A percentile compares a stretch with the other conserved stretches of the same genome.
These are phyloP conservation scores for Daedalea quercina DNA, from an alignment of 768 basidiomycete genomes.

Conservation along the genomic window DNA sequence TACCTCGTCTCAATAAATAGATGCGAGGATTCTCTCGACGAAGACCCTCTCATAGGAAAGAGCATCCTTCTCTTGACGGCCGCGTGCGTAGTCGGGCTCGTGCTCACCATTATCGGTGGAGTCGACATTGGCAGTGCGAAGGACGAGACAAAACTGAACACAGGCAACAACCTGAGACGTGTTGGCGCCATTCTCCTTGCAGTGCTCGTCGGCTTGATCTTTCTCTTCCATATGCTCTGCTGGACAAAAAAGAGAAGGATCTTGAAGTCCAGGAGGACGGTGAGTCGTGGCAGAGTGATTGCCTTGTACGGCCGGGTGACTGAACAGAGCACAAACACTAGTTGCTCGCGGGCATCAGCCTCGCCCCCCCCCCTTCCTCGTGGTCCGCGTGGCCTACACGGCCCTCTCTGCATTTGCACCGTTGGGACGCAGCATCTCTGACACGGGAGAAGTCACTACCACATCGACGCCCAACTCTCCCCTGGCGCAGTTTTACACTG, in stretches of 20 bases:
- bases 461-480: constrained; percentile 16
- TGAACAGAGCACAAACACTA: constrained; percentile 16
- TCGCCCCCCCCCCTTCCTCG: constrained; percentile 56
- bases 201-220: constrained; percentile 31
- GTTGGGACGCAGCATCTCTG: constrained; percentile 13
- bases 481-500: constrained; percentile 48
- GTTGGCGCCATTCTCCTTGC: constrained; percentile 28
- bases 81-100: constrained; percentile 19
- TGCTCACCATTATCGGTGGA: constrained; percentile 29
- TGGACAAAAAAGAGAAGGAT: constrained; percentile 9
- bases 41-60: constrained; percentile 6
- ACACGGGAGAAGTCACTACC: constrained; percentile 18
- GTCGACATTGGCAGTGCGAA: constrained; percentile 9
- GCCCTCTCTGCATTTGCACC: constrained; percentile 55
- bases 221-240: constrained; percentile 6
- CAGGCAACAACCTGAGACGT: constrained; percentile 23
- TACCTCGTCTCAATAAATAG: constrained; percentile 11
- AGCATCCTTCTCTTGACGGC: constrained; percentile 16
- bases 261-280: constrained; percentile 6
- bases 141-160: constrained; percentile 12
- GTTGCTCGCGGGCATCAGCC: constrained; percentile 50
- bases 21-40: constrained; percentile 21
- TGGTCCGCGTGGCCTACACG: constrained; percentile 51
- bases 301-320: too few relatives aligned
- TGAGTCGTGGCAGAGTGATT: neutral